Conservation (phyloP, 225 moss, liverwort and hornwort genomes). For the Physcomitrellopsis africana region DNA sequence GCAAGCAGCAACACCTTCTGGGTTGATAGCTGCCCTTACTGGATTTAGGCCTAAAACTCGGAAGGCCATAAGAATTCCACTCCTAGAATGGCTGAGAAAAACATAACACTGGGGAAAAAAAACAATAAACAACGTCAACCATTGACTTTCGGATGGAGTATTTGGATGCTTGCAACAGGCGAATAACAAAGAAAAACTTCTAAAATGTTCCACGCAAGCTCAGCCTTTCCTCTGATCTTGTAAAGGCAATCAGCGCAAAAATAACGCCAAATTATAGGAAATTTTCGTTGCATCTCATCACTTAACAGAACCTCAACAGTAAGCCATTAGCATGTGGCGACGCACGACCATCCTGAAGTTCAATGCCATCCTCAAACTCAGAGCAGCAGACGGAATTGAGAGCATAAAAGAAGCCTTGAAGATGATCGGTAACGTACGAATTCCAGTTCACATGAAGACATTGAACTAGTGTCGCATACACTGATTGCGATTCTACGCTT, state of each 20-base stretch:
- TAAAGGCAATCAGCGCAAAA: background rate
- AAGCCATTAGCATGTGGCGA: background rate
- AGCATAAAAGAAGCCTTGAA: background rate
- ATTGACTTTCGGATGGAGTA: background rate
- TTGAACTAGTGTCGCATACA: slow-evolving; percentile 30
- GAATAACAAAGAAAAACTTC: background rate
- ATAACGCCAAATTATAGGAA: background rate
- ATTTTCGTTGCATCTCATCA: slow-evolving; percentile 6
- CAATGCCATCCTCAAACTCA: background rate
- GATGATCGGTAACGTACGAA: slow-evolving; percentile 36
- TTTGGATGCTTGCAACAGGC: background rate
- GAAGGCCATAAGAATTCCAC: slow-evolving; percentile 49
- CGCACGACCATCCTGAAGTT: background rate
- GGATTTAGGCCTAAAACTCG: slow-evolving; percentile 40
- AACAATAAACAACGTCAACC: slow-evolving; percentile 17
- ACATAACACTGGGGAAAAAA: slow-evolving; percentile 46
- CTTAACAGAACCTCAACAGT: background rate
- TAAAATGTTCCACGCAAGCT: slow-evolving; percentile 3
- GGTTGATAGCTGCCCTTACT: slow-evolving; percentile 35
- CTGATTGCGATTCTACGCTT: slow-evolving; percentile 33
- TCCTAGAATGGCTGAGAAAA: slow-evolving; percentile 46
- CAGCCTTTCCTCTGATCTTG: background rate
- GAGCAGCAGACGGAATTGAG: slow-evolving; percentile 7
- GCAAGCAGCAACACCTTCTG: slow-evolving; percentile 22
- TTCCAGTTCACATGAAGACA: slow-evolving; percentile 42